Percentiles rank a stretch among this genome's conserved stretches.
phyloP scores from a whole-genome alignment of 2,329 filamentous ascomycete genomes.

The Drechslerella dactyloides region DNA sequence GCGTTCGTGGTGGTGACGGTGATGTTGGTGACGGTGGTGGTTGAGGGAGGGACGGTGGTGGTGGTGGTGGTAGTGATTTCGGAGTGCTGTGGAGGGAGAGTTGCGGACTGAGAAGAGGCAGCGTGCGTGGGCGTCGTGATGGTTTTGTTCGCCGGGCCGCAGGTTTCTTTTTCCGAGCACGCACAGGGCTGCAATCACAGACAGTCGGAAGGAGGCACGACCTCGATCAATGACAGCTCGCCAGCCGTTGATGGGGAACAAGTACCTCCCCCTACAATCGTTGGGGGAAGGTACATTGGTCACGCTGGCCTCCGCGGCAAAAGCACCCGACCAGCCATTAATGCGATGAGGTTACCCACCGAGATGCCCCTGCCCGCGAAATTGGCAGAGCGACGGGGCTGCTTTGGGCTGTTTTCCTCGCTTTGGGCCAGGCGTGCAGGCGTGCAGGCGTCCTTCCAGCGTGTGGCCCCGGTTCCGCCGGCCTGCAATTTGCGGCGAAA shows the following conservation, averaged over 20 bases:
- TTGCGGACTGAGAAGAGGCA: not conserved
- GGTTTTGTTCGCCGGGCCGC: slow-evolving; percentile 32
- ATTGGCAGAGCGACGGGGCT: slow-evolving; percentile 17
- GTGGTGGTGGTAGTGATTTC: not conserved
- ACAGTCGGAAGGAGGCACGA: not conserved
- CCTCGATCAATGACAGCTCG: slow-evolving; percentile 6
- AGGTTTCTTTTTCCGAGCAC: slow-evolving; percentile 8
- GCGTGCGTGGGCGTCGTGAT: slow-evolving; percentile 8
- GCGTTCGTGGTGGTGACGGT: not conserved
- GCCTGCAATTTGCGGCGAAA: slow-evolving; percentile 14
- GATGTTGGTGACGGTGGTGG: no score
- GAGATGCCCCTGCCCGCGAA: slow-evolving; percentile 27
- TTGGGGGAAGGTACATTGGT: not conserved
- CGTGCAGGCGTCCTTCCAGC: no score
- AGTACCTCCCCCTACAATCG: not conserved
- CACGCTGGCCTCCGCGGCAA: not conserved
- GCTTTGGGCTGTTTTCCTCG: slow-evolving; percentile 27
- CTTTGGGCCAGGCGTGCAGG: not conserved
- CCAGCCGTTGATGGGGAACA: not conserved
- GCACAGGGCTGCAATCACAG: not conserved
- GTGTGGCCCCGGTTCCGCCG: not conserved
- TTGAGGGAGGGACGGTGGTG: no score
- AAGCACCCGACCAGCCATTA: slow-evolving; percentile 47
- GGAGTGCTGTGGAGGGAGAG: not conserved
- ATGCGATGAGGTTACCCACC: slow-evolving; percentile 13